phyloP scores from a whole-genome alignment of 495 filamentous ascomycete species.

The Xylaria acuta region DNA sequence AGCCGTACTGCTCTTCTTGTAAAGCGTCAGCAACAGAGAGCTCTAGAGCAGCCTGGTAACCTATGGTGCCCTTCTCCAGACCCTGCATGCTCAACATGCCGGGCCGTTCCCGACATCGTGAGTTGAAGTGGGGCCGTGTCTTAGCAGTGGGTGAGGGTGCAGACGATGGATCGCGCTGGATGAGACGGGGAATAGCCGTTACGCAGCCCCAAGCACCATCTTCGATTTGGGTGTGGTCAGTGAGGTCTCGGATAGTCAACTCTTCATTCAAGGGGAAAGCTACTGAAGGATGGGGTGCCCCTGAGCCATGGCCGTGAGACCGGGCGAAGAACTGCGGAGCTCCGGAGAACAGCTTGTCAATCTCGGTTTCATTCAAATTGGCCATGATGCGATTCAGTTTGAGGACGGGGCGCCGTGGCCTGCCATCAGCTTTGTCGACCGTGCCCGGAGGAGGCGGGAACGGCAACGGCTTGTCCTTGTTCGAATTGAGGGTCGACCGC shows the following conservation, averaged over 20 bases:
- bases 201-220: slow-evolving; percentile 61
- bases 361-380: slow-evolving; percentile 63
- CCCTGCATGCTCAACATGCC: slow-evolving; percentile 80
- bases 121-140: slow-evolving; percentile 62
- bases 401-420: slow-evolving; percentile 48
- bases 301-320: slow-evolving; percentile 59
- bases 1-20: slow-evolving; percentile 58
- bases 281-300: slow-evolving; percentile 66
- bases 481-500: slow-evolving; percentile 50
- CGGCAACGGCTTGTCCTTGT: slow-evolving; percentile 55
- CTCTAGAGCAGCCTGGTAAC: slow-evolving; percentile 77
- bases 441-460: slow-evolving; percentile 56
- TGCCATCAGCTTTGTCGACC: slow-evolving; percentile 46
- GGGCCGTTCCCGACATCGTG: slow-evolving; percentile 65
- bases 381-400: slow-evolving; percentile 61
- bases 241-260: slow-evolving; percentile 64
- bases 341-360: slow-evolving; percentile 76
- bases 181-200: slow-evolving; percentile 59
- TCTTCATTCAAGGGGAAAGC: slow-evolving; percentile 75
- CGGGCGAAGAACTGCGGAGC: slow-evolving; percentile 74
- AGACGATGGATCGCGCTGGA: slow-evolving; percentile 48
- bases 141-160: slow-evolving; percentile 44
- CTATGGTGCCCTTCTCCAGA: slow-evolving; percentile 74
- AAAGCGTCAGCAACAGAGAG: slow-evolving; percentile 68
- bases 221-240: slow-evolving; percentile 64